A percentile compares a stretch with the other conserved stretches of the same genome.
phyloP scores from a whole-genome alignment of 495 filamentous ascomycete genomes.

The Penicillium chermesinum region DNA sequence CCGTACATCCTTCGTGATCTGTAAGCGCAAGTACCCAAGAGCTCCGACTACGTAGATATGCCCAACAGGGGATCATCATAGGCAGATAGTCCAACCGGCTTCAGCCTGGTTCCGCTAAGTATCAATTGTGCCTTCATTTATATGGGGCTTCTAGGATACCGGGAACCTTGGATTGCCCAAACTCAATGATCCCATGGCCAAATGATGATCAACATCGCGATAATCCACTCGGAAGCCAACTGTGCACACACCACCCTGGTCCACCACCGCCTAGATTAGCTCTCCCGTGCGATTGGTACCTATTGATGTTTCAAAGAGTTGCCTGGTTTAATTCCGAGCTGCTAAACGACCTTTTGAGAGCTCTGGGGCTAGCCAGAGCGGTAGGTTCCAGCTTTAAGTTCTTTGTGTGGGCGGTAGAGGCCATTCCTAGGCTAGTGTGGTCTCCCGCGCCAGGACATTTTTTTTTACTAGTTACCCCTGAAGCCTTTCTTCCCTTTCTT shows the following conservation, averaged over 20 bases:
- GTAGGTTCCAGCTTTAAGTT: neutral
- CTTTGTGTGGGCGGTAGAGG: conserved; percentile 13
- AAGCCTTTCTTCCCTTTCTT: neutral
- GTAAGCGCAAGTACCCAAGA: neutral
- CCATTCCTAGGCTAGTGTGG: neutral
- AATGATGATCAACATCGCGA: conserved; percentile 23
- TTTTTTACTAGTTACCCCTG: neutral
- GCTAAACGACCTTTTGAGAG: neutral
- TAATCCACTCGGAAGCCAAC: conserved; percentile 18
- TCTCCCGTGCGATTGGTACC: neutral
- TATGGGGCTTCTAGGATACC: too few relatives aligned
- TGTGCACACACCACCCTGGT: neutral
- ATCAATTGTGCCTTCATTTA: too few relatives aligned
- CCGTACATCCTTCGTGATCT: too few relatives aligned
- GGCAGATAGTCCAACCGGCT: too few relatives aligned
- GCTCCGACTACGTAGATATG: too few relatives aligned
- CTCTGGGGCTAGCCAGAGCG: neutral
- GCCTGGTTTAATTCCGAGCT: neutral
- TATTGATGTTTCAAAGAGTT: neutral
- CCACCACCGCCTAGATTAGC: neutral
- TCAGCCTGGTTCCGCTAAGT: too few relatives aligned
- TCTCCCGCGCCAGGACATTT: neutral
- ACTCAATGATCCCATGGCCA: conserved; percentile 7
- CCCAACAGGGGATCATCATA: too few relatives aligned
- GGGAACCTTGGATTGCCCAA: conserved; percentile 12